A percentile compares a stretch with the other conserved stretches of the same genome.
Evolutionary conservation across 805 yeast genomes (phyloP).

Genomic region (Phaffomyces antillensis): DNA sequence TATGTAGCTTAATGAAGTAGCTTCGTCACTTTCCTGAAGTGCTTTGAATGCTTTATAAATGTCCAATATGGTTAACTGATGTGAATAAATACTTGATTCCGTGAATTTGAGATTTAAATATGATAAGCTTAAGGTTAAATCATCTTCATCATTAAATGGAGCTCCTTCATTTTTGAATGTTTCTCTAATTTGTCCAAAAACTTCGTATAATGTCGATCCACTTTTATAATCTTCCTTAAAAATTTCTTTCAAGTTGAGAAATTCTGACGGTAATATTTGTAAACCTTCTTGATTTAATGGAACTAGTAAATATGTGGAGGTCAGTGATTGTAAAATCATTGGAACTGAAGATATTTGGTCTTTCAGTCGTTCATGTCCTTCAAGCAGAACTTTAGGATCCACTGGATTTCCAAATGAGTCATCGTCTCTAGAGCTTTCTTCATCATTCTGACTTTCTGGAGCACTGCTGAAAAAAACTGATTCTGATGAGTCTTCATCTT

Average conservation of each 20-base stretch:
- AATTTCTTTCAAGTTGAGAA: neutral
- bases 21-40: conserved; percentile 1
- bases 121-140: conserved; percentile 13
- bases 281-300: conserved; percentile 9
- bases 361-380: neutral
- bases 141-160: conserved; percentile 17
- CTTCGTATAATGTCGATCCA: conserved; percentile 9
- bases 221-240: conserved; percentile 16
- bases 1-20: conserved; percentile 8
- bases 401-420: too few relatives aligned
- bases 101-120: conserved; percentile 13
- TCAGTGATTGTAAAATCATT: conserved; percentile 14
- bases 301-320: conserved; percentile 16
- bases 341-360: conserved; percentile 10
- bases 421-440: conserved; percentile 1
- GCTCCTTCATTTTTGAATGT: conserved; percentile 12
- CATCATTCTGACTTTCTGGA: neutral
- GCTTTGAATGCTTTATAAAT: conserved; percentile 12
- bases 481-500: conserved; percentile 5
- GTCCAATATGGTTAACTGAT: conserved; percentile 14
- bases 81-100: conserved; percentile 15
- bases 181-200: conserved; percentile 13
- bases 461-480: too few relatives aligned
- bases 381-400: too few relatives aligned
- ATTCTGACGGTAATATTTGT: neutral